Evolutionary conservation across 257 asterid species (phyloP).

Genomic region (Solanum arcanum): DNA sequence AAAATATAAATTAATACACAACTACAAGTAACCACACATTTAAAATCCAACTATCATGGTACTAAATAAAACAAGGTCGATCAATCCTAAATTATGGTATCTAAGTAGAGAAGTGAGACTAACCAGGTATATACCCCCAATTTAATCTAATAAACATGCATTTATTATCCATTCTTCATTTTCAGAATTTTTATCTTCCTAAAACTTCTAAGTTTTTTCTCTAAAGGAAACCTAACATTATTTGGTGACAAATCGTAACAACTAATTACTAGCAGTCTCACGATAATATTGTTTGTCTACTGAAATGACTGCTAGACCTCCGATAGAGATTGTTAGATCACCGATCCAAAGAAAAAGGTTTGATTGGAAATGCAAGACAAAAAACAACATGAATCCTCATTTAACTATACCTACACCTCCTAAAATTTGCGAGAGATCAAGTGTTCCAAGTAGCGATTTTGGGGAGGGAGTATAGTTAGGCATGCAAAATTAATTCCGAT

Average conservation of each 20-base stretch:
- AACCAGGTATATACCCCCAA: background rate
- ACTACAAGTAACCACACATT: background rate
- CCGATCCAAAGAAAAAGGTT: background rate
- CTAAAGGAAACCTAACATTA: background rate
- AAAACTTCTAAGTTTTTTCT: background rate
- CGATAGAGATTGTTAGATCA: background rate
- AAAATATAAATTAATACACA: background rate
- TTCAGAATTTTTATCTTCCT: background rate
- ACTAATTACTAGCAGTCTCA: background rate
- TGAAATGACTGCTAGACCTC: background rate
- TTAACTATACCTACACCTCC: background rate
- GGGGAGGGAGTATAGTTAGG: too few species aligned
- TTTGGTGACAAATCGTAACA: background rate
- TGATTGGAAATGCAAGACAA: background rate
- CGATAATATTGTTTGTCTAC: background rate
- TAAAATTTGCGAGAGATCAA: too few species aligned
- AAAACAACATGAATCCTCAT: background rate
- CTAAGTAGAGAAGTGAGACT: too few species aligned
- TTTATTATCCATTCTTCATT: background rate
- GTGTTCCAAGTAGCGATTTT: too few species aligned
- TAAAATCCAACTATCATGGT: background rate
- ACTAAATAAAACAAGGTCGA: background rate
- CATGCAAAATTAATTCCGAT: too few species aligned
- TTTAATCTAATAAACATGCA: background rate
- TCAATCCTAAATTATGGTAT: background rate